Base-by-base conservation (phyloP, 2,329 filamentous ascomycete genomes). In the Exophiala dermatitidis region DNA sequence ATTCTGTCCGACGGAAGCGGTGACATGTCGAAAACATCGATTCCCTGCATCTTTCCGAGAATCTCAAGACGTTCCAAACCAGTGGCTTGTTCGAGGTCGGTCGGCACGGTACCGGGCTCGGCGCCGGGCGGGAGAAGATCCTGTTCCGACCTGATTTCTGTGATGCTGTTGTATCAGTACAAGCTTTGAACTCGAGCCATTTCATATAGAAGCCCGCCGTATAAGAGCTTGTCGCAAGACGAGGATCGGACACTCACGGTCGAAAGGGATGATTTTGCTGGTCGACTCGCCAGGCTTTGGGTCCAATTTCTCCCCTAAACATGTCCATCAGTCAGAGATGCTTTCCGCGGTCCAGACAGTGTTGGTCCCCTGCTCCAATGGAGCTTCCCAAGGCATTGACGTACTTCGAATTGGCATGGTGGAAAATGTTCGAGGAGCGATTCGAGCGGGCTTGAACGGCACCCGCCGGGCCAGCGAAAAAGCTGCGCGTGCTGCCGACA, bases 61-160 rank as follows among this genome's bases (percentile, higher is more conserved):
- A 98, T 93, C 77, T 98, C 93, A 65, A 98, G 82, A 82, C 93
- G 90, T 80, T 98, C 93, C 57, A 97, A 81, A 87, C 93, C 93
- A 65, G 93, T 97, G 56, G 93, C 77, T 74, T 98, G 93, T 73
- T 97, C 90, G 70, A 95, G 74, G 74, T 98, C 93, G 75, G 88
- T 94, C 63, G 93, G 89, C 63, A 98, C 78, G 71, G 86, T 87
- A 69, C 93, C 91, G 61, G 83, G 76, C 65, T 81, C 73, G 66
- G 86, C 90, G 77, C 93, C 93, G 33, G 89, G 87, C 60, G 86
- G 81, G 62, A 94, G 64, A 56, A 98, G 87, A 73, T 98, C 93
- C n/a, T 82, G 79, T 63, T 86, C 81, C 62, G 70, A 74, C 77
- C 85, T 85, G 76, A 98, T 81, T 66, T 97, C 93, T 98, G 72